phyloP scores from a whole-genome alignment of 2,329 filamentous ascomycete species.

The Monilinia fructicola region DNA sequence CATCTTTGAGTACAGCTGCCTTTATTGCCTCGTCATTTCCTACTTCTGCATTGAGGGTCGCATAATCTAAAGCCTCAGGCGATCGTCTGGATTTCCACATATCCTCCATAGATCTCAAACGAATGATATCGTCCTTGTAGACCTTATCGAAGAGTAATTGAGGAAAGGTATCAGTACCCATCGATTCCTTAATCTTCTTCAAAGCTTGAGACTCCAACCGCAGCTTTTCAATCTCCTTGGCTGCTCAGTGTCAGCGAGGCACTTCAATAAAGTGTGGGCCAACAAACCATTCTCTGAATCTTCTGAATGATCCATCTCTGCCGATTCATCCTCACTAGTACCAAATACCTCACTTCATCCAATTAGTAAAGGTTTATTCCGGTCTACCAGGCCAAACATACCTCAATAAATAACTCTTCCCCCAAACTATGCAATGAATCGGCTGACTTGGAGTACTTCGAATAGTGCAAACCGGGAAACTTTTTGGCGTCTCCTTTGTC shows the following conservation, averaged over 20 bases:
- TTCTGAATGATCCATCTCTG: conserved; percentile 74
- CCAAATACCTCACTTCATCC: conserved; percentile 77
- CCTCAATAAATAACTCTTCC: conserved; percentile 92
- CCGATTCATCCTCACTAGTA: conserved; percentile 79
- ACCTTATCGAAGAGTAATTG: conserved; percentile 89
- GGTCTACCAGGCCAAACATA: conserved; percentile 32
- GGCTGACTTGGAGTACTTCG: conserved; percentile 93
- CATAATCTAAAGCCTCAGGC: conserved; percentile 72
- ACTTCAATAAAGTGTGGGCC: conserved; percentile 24
- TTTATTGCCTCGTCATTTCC: conserved; percentile 48
- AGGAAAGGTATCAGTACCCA: conserved; percentile 75
- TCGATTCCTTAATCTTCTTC: conserved; percentile 76
- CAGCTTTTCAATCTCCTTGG: conserved; percentile 83
- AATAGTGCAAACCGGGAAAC: conserved; percentile 95
- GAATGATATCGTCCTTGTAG: conserved; percentile 79
- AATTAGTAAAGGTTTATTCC: conserved; percentile 37
- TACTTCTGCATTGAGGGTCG: conserved; percentile 56
- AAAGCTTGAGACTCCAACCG: conserved; percentile 80
- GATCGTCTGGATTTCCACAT: conserved; percentile 89
- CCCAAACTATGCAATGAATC: conserved; percentile 99
- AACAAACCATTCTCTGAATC: conserved; percentile 72
- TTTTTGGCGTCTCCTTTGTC: conserved; percentile 84
- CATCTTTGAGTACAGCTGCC: conserved; percentile 59
- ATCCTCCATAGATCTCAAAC: conserved; percentile 82
- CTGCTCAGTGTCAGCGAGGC: conserved; percentile 39